These are phyloP conservation scores for Bruguiera sexangula DNA, from an alignment of 345 rosid genomes.

Conservation along the genomic window DNA sequence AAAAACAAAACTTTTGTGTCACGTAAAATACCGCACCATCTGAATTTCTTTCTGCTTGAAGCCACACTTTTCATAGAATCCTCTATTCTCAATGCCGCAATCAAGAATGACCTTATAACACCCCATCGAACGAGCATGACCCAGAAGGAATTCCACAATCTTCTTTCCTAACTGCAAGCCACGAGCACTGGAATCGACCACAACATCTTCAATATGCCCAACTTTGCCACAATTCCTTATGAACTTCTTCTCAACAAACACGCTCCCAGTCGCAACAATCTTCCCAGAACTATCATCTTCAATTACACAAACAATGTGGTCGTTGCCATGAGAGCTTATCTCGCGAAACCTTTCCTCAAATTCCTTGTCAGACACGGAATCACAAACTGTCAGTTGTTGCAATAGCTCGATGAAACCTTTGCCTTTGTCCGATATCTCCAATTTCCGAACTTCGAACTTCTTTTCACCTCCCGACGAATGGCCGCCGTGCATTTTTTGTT, in stretches of 20 bases:
- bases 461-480: constrained; percentile 17
- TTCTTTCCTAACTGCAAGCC: constrained; percentile 70
- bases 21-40: constrained; percentile 61
- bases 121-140: constrained; percentile 58
- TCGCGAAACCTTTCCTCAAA: constrained; percentile 59
- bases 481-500: constrained; percentile 27
- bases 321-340: constrained; percentile 58
- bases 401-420: constrained; percentile 75
- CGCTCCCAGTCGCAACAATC: constrained; percentile 67
- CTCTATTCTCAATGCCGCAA: constrained; percentile 53
- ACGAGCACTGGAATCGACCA: constrained; percentile 58
- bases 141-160: constrained; percentile 47
- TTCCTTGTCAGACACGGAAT: constrained; percentile 61
- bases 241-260: constrained; percentile 82
- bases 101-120: constrained; percentile 87
- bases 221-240: constrained; percentile 76
- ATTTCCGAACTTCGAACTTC: constrained; percentile 46
- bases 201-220: constrained; percentile 88
- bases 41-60: constrained; percentile 58
- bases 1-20: background rate
- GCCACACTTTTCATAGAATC: constrained; percentile 83
- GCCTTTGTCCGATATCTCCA: constrained; percentile 64
- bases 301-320: constrained; percentile 76
- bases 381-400: constrained; percentile 55
- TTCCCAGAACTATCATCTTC: constrained; percentile 55